Conservation (phyloP, 2,329 filamentous ascomycete species). For the Colletotrichum gigasporum region DNA sequence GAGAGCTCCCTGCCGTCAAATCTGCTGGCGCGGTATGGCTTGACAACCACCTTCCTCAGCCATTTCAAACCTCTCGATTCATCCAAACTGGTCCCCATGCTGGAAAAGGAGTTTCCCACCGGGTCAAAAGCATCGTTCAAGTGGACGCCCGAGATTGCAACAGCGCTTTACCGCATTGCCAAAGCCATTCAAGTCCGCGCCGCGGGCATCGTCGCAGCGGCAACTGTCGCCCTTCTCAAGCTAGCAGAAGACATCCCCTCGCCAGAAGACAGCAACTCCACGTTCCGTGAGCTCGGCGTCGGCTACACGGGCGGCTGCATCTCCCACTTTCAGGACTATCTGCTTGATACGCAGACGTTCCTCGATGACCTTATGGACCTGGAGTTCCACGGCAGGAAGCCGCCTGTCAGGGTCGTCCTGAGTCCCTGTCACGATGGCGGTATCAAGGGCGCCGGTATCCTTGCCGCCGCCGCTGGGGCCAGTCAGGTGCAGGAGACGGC, state of each 20-base stretch:
- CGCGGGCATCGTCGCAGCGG: conserved; percentile 78
- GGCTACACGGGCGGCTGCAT: conserved; percentile 86
- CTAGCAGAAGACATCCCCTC: conserved; percentile 72
- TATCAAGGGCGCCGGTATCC: conserved; percentile 68
- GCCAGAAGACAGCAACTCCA: conserved; percentile 31
- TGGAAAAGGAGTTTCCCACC: conserved; percentile 66
- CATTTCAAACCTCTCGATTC: conserved; percentile 58
- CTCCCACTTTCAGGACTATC: conserved; percentile 79
- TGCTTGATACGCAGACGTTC: conserved; percentile 74
- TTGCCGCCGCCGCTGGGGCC: conserved; percentile 58
- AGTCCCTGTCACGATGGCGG: conserved; percentile 69
- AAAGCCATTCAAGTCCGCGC: conserved; percentile 77
- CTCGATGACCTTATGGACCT: conserved; percentile 63
- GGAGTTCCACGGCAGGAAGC: conserved; percentile 45
- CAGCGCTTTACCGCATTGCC: conserved; percentile 71
- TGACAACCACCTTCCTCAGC: conserved; percentile 79
- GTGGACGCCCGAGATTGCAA: conserved; percentile 71
- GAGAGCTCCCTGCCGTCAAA: conserved; percentile 60
- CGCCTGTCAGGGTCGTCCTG: conserved; percentile 56
- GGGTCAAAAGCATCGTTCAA: conserved; percentile 53
- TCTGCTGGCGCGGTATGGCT: conserved; percentile 66
- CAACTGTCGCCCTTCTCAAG: conserved; percentile 74
- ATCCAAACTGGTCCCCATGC: conserved; percentile 54
- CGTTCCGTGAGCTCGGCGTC: conserved; percentile 69
- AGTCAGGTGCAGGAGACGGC: conserved; percentile 34